phyloP scores from a whole-genome alignment of 495 filamentous ascomycete species.

The Penicillium maclennaniae region DNA sequence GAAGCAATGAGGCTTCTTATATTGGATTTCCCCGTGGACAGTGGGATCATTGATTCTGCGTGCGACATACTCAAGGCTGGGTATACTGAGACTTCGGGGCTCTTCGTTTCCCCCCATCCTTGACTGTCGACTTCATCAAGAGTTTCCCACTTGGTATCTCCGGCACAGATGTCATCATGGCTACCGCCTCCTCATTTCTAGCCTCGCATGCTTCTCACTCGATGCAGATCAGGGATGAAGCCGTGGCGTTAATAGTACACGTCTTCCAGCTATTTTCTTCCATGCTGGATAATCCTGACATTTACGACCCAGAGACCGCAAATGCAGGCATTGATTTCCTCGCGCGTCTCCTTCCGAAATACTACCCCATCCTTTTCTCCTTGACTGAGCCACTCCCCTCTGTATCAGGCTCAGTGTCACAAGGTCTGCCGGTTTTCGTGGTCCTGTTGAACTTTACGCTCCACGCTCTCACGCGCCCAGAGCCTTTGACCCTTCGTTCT shows the following conservation, averaged over 20 bases:
- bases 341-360: conserved; percentile 60
- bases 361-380: conserved; percentile 44
- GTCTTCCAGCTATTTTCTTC: conserved; percentile 60
- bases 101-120: conserved; percentile 64
- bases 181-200: conserved; percentile 73
- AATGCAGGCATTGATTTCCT: conserved; percentile 73
- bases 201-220: conserved; percentile 56
- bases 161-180: conserved; percentile 69
- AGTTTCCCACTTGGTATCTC: conserved; percentile 59
- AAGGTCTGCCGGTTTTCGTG: conserved; percentile 46
- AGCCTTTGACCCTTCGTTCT: conserved; percentile 75
- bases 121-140: conserved; percentile 69
- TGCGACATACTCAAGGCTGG: conserved; percentile 75
- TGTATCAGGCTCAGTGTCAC: neutral
- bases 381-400: conserved; percentile 24
- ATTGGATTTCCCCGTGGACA: conserved; percentile 54
- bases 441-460: conserved; percentile 76
- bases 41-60: conserved; percentile 68
- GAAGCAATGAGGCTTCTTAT: conserved; percentile 44
- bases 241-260: conserved; percentile 58
- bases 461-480: conserved; percentile 63
- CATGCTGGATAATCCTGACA: conserved; percentile 51
- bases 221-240: conserved; percentile 43
- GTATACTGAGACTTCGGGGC: conserved; percentile 73
- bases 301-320: conserved; percentile 72